Base-by-base conservation (phyloP, 139 green algal genomes). In the Chlamydomonas asymmetrica region DNA sequence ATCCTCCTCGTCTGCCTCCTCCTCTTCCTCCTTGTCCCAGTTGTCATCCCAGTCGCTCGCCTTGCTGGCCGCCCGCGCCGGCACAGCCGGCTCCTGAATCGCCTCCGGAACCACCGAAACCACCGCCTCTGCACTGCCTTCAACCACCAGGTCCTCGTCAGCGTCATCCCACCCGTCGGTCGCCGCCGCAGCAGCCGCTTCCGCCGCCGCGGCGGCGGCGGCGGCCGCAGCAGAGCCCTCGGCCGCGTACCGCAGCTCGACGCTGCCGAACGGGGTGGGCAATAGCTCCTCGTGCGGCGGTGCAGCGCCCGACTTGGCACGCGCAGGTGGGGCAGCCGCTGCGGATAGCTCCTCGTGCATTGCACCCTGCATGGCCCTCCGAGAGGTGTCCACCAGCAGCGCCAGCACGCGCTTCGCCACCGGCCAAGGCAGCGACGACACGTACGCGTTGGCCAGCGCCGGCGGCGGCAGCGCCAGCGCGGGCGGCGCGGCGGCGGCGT, bases 301-400 rank as follows among this genome's bases (percentile, higher is more conserved):
- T 32, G 67, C 50, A 43, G 35, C 52, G 39, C 32, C 34, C 31
- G 3, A 31, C 1, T 10, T 32, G 25, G 31, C 29, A 16, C 6
- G 10, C 31, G 25, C 37, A 56, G 22, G 27, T 56, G 37, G 25
- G 49, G 52, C 67, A n/a, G 5, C 5, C 49, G 16, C 25, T 29
- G 29, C 29, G 31, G 57, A 8, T 32, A 76, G 70, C 40, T 76
- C 70, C 59, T 76, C 70, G 22, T 57, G 56, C 56, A 68, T 68
- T 22, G 67, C 67, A 57, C 67, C 67, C 8, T 2, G 18, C 70
- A 76, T 60, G 5, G 67, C 56, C 70, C 35, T 40, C 39, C 27
- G 29, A 22, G 59, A 56, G 31, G 45, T 13, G 29, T 57, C 56
- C 31, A 49, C 40, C 54, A 76, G 70, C 57, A 76, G 13, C 29